Base-by-base conservation (phyloP, 805 yeast species). In the Nakazawaea peltata region DNA sequence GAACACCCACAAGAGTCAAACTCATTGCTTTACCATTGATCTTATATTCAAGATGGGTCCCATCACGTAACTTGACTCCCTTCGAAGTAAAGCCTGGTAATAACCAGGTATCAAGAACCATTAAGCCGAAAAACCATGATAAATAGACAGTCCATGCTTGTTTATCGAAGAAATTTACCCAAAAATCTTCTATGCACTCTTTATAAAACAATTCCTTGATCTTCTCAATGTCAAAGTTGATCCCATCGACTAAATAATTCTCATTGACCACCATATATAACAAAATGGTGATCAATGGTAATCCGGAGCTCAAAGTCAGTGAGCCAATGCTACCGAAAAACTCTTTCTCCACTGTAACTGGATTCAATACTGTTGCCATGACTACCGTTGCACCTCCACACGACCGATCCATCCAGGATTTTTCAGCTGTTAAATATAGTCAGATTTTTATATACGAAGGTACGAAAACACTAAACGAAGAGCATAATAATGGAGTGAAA, bases 301-400 rank as follows among this genome's bases (percentile, higher is more conserved):
- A 63, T 1, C 81, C 81, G 1, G 74, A 12, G 0, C 90, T 59
- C 39, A 90, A 71, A 4, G 65, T 68, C 2, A 74, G 28, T 0
- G 92, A 86, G 4, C 98, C 98, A 1, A 71, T 54, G 4, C 69
- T 56, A 0, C 98, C 98, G 22, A 71, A 69, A 55, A 90, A 90
- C 55, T 90, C 97, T 40, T 64, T 62, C 31, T 77, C 72, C 4
- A 57, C 63, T 1, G 97, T 85, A 31, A 50, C 54, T 4, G 97
- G 97, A 50, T 90, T 90, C 43, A 80, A 46, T 30, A 30, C 39
- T 40, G n/a, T n/a, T n/a, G n/a, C n/a, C n/a, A n/a, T n/a, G n/a
- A n/a, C n/a, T n/a, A n/a, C n/a, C n/a, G n/a, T n/a, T n/a, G n/a
- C n/a, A n/a, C n/a, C n/a, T n/a, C n/a, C n/a, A n/a, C n/a, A n/a